Base-by-base conservation (phyloP, 805 yeast genomes). In the Millerozyma miso region DNA sequence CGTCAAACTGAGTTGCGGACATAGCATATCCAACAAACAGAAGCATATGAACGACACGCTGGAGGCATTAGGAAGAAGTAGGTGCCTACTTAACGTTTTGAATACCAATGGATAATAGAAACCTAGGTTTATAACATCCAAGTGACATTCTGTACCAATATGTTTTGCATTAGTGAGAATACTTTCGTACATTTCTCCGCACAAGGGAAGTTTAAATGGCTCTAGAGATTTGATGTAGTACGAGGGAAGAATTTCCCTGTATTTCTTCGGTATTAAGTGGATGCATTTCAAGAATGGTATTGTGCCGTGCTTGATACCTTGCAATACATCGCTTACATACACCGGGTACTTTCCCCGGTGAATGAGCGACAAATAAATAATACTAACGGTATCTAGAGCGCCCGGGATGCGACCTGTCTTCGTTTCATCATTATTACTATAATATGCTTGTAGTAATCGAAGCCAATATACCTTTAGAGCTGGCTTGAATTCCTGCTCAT, bases 301-400 rank as follows among this genome's bases (percentile, higher is more conserved):
- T 26, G 64, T 61, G 38, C 75, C 75, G 2, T 62, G 50, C 20
- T 67, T 53, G 3, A 76, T 58, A 59, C 74, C 62, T 3, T 55
- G 50, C 18, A 79, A 52, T 14, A 79, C 56, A 53, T 81, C 85
- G 42, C 62, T 58, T 4, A 74, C 48, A 52, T 74, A 79, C 1
- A 82, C 48, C 0, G 88, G 85, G 16, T 54, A 53, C 20, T 70
- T 45, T 20, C 71, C 65, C 47, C 79, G 50, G 43, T 72, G 69
- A 6, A 75, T 47, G n/a, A 76, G 54, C 2, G 81, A 76, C 38
- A 81, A 43, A 54, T 81, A 83, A 15, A 80, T 59, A 1, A 81
- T 52, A 4, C 72, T 50, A 4, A 65, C 50, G 10, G 58, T 19
- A 46, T 70, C 74, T 19, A 59, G 32, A n/a, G 59, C 45, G n/a